These are phyloP conservation scores for Amanita jacksonii DNA, from an alignment of 768 basidiomycete species.

Conservation along the genomic window DNA sequence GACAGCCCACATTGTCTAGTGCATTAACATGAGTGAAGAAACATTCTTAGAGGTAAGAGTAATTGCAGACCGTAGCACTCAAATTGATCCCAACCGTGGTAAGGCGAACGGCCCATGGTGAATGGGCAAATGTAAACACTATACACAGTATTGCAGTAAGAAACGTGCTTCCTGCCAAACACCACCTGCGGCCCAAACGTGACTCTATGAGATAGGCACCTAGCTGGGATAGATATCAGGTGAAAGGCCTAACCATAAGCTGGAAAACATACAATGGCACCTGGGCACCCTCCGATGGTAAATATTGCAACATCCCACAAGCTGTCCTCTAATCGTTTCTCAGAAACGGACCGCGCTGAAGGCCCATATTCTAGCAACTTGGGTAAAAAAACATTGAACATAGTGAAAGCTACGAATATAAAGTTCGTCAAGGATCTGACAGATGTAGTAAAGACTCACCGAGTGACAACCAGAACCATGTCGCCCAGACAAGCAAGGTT, in stretches of 20 bases:
- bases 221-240: constrained; percentile 32
- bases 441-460: constrained; percentile 36
- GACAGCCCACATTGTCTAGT: constrained; percentile 79
- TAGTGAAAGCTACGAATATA: constrained; percentile 57
- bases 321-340: constrained; percentile 47
- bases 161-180: constrained; percentile 68
- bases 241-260: not conserved
- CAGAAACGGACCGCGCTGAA: constrained; percentile 11
- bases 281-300: constrained; percentile 77
- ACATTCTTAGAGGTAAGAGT: not conserved
- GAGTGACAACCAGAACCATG: constrained; percentile 70
- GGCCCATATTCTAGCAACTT: constrained; percentile 67
- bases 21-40: not conserved
- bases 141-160: constrained; percentile 68
- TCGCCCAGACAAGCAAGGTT: constrained; percentile 69
- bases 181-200: constrained; percentile 56
- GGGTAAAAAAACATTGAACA: constrained; percentile 90
- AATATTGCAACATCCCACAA: constrained; percentile 85
- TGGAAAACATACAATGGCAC: constrained; percentile 53
- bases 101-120: constrained; percentile 47
- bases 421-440: not conserved
- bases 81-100: constrained; percentile 73
- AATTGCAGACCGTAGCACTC: constrained; percentile 50
- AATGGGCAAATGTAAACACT: constrained; percentile 52
- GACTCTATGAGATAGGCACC: constrained; percentile 81